A percentile compares a stretch with the other conserved stretches of the same genome.
These are phyloP conservation scores for Cladorrhinum sp. DNA, from an alignment of 2,329 filamentous ascomycete genomes.

Conservation along the genomic window DNA sequence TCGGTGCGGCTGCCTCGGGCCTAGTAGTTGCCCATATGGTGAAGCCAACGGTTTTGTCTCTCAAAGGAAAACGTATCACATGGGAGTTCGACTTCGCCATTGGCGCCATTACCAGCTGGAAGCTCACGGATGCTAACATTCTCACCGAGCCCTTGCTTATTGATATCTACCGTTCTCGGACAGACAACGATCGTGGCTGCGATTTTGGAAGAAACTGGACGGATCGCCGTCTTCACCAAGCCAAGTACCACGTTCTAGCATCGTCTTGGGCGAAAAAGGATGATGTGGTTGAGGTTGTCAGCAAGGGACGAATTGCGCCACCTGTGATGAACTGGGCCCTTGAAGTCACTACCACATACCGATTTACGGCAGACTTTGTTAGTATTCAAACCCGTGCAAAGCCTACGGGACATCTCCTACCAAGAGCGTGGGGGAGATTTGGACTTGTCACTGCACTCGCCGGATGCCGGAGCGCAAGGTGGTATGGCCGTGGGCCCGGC, in stretches of 20 bases:
- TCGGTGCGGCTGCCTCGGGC: not conserved
- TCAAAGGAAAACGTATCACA: conserved; percentile 35
- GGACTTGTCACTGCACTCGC: conserved; percentile 52
- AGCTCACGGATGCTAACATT: conserved; percentile 37
- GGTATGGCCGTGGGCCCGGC: conserved; percentile 66
- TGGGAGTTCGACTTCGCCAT: conserved; percentile 45
- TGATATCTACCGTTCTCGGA: conserved; percentile 62
- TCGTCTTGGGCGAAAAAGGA: conserved; percentile 33
- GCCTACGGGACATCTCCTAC: conserved; percentile 47
- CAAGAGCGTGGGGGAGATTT: conserved; percentile 59
- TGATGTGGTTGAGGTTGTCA: conserved; percentile 40
- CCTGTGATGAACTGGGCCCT: conserved; percentile 61
- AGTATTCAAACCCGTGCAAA: conserved; percentile 48
- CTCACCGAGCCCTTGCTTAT: conserved; percentile 46
- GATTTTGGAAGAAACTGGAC: conserved; percentile 58
- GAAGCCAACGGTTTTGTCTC: conserved; percentile 26
- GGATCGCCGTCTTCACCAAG: conserved; percentile 45
- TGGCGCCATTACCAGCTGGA: conserved; percentile 44
- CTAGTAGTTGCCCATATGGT: not conserved
- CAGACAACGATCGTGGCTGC: conserved; percentile 60
- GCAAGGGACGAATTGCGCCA: conserved; percentile 56
- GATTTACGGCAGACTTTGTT: conserved; percentile 48
- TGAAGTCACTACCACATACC: conserved; percentile 52
- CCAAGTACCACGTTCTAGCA: conserved; percentile 40
- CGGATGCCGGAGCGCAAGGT: conserved; percentile 43